phyloP scores from a whole-genome alignment of 345 rosid genomes.

The Balakata baccata region DNA sequence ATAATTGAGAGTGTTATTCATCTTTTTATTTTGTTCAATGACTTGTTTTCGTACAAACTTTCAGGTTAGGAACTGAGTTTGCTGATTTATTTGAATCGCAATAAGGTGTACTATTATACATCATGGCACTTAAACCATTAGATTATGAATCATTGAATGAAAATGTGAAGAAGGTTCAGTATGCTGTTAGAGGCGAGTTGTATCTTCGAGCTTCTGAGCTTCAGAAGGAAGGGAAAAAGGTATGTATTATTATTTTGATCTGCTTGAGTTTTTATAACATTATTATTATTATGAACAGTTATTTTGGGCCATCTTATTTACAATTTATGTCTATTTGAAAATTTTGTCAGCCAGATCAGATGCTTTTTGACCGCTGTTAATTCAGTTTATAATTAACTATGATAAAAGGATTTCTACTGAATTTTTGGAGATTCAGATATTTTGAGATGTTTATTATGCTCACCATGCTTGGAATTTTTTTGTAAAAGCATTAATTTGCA shows the following conservation, averaged over 20 bases:
- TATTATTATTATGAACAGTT: neutral
- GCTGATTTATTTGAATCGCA: slow-evolving; percentile 1
- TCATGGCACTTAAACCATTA: slow-evolving; percentile 66
- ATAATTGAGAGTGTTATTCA: too few species aligned
- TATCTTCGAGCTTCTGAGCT: slow-evolving; percentile 99
- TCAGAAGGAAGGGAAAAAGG: slow-evolving; percentile 99
- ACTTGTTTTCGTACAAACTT: neutral
- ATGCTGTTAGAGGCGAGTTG: slow-evolving; percentile 93
- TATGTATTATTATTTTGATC: slow-evolving; percentile 12
- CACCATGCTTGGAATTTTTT: neutral
- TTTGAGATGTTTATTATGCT: neutral
- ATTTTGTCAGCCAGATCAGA: neutral
- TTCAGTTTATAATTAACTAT: neutral
- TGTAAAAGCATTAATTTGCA: neutral
- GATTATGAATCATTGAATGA: slow-evolving; percentile 77
- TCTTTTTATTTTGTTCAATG: too few species aligned
- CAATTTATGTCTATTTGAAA: neutral
- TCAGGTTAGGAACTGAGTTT: neutral
- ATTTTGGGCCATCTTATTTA: neutral
- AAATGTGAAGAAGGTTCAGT: slow-evolving; percentile 92
- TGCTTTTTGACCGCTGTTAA: neutral
- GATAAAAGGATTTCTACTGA: neutral
- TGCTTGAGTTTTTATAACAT: slow-evolving; percentile 3
- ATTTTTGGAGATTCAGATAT: neutral
- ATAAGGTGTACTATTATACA: slow-evolving; percentile 3